Evolutionary conservation across 208 protist species (phyloP), one percentile per base, ranked within the genome.

Genomic region (Trypanosoma conorhini): DNA sequence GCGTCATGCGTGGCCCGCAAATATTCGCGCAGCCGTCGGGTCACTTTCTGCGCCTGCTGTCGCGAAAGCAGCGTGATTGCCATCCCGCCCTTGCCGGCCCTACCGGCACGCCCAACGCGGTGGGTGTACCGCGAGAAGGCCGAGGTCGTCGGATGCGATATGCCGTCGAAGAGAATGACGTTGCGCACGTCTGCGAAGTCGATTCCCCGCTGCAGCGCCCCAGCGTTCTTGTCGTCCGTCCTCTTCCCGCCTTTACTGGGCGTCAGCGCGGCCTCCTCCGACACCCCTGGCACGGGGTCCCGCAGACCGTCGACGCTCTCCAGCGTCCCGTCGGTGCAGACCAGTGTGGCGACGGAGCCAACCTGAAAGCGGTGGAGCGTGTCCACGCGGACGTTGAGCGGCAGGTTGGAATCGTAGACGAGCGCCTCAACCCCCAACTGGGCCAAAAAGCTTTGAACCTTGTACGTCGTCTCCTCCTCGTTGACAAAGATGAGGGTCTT

Each of bases 401-500:
- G 98, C 28, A 99, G 83, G 62, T 95, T 93, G 9, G 90, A 82
- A 79, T 99, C 98, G 64, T 99, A 95, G 35, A 98, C 93, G 51
- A 98, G 95, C 7, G 86, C 87, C 8, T 81, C 81, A 19, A 99
- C 87, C 31, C 88, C 92, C 55, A 99, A 89, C 74, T 96, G 92
- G 77, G 98, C 92, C 12, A 99, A 85, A 75, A 99, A 99, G 70
- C 98, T 89, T 76, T 98, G 96, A 30, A 99, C 76, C 30, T 85
- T 82, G 86, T 99, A 99, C 69, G 92, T 98, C 24, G 82, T 72
- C 42, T 98, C 89, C 50, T 98, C 93, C 24, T 88, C 72, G 62
- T 98, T 98, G 51, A 99, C 97, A 76, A 99, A 99, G 60, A 99
- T 92, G 56, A 99, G 85, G 26, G 94, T 97, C 74, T 98, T 98